Evolutionary conservation across 73 alveolate species (phyloP), one percentile per base, ranked within the genome.

Genomic region (Paramecium bursaria): DNA sequence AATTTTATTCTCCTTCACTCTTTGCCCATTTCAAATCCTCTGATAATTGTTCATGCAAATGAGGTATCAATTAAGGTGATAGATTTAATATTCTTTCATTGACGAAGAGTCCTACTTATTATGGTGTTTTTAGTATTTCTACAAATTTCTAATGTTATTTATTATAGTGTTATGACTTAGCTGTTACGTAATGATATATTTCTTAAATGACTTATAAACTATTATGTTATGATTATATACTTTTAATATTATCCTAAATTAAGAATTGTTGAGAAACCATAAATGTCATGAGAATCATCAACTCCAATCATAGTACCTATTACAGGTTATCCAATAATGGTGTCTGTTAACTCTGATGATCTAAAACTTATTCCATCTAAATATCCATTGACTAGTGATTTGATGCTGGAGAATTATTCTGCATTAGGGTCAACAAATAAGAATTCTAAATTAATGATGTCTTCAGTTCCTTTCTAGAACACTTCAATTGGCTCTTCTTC

Each of bases 241-340:
- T n/a, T n/a, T n/a, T n/a, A n/a, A n/a, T n/a, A n/a, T n/a, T n/a
- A n/a, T n/a, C 76, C 76, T 30, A 57, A 30, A 57, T 57, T 57
- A 30, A 57, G 33, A 30, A 57, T 57, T 35, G 82, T 35, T 39
- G 39, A 21, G 44, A 67, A 67, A 39, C 82, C 82, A 67, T 39
- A 67, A 33, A 67, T 47, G 33, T 67, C 35, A 21, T 67, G 46
- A 39, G 33, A 53, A 39, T 67, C 82, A 4, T 67, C 82, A 11
- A 25, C 11, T 39, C 82, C 82, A 15, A 67, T 57, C 82, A 67
- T 67, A 17, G 82, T 67, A 39, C 82, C 82, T 17, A 67, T 25
- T 17, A 39, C 53, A 39, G 44, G 60, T 67, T 67, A 30, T 21
- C 44, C 55, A n/a, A 42, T 39, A 21, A 67, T 27, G 11, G 44